Percentiles rank a stretch among this genome's conserved stretches.
These are phyloP conservation scores for Aureobasidium mangrovei DNA, from an alignment of 2,329 filamentous ascomycete genomes.

Conservation along the genomic window DNA sequence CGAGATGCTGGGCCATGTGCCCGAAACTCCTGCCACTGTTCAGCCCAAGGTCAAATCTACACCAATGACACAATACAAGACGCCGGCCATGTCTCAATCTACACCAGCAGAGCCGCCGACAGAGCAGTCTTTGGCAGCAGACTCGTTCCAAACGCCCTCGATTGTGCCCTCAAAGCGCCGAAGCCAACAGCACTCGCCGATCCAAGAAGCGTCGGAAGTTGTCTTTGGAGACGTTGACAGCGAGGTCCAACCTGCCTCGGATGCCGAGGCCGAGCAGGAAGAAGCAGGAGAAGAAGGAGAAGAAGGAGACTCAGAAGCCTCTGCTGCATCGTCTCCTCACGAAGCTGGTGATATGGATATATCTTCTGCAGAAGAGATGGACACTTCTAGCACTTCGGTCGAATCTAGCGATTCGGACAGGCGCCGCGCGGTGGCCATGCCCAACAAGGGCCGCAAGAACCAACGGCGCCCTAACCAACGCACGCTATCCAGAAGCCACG, in stretches of 20 bases:
- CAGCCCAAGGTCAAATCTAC: not conserved
- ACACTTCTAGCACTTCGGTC: constrained; percentile 7
- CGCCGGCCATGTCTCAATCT: not conserved
- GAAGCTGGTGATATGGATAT: not conserved
- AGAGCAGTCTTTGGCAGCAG: not conserved
- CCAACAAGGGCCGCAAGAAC: constrained; percentile 1
- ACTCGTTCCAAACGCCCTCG: not conserved
- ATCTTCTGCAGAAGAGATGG: not conserved
- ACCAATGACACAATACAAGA: constrained; percentile 7
- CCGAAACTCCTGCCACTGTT: constrained; percentile 5
- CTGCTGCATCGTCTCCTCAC: constrained; percentile 1
- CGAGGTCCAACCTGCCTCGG: too few species aligned
- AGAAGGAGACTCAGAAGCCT: not conserved
- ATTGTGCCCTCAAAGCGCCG: not conserved
- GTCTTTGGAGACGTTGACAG: not conserved
- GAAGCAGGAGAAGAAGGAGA: not conserved
- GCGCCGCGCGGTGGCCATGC: not conserved
- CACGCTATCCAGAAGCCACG: not conserved
- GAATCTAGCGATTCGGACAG: constrained; percentile 1
- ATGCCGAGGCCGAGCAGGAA: not conserved
- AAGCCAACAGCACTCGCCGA: not conserved
- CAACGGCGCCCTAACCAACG: not conserved
- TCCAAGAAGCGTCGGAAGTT: constrained; percentile 7
- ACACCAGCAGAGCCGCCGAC: not conserved
- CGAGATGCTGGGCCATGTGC: not conserved